Evolutionary conservation across 2,329 filamentous ascomycete genomes (phyloP), one percentile per base, ranked within the genome.

Genomic region (Aphanocladium album): DNA sequence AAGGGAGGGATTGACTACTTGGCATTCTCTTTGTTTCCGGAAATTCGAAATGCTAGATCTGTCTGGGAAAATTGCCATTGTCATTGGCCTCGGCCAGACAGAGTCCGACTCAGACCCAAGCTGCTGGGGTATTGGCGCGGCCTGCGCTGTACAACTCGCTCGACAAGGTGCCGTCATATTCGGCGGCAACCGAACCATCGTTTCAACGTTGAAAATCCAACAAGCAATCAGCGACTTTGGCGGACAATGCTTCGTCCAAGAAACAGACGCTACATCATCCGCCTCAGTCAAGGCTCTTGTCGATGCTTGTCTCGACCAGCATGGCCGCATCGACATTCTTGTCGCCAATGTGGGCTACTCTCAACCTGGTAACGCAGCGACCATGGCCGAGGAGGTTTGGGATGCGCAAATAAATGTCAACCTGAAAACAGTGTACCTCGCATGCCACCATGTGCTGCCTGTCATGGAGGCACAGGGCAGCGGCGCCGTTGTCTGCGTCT

Each of bases 281-380:
- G 67, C 70, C 0, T 80, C 81, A 17, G 82, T 85, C 67, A 79
- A 82, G 63, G 68, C 69, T 0, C 76, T 86, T 0, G 77, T 87
- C 3, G 77, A 82, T 37, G 76, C 77, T 0, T 85, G 82, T 49
- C 66, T 83, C 19, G 67, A 73, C 0, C 79, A 78, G 43, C 78
- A 85, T 62, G 82, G 82, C 9, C 76, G 80, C 6, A 80, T 86
- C 57, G 84, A 87, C 63, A 81, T 87, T 23, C 71, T 87, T 0
- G 68, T 88, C 17, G 85, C 85, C 64, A 86, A 86, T 57, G 84
- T 86, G 3, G 85, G 84, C 2, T 78, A 78, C 57, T 82, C 79
- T 0, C 82, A 85, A 61, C 78, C 77, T 0, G 82, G 82, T 0
- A 75, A 76, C 33, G 78, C 82, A 0, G 81, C 76, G 0, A 71